These are phyloP conservation scores for Salix viminalis DNA, from an alignment of 345 rosid species.

Conservation along the genomic window DNA sequence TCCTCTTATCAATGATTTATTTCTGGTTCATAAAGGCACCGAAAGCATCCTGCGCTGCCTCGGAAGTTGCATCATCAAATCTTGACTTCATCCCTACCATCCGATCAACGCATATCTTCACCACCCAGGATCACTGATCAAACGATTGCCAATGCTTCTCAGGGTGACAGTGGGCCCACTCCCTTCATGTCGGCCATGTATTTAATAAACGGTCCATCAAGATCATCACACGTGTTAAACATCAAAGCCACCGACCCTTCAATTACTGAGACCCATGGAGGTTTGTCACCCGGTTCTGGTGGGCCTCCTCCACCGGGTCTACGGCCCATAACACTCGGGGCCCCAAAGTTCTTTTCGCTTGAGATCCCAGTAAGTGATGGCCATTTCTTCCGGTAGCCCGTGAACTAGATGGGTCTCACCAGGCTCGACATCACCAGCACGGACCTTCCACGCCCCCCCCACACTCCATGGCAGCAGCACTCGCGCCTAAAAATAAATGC, in stretches of 20 bases:
- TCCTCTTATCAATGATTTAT: too few relatives aligned
- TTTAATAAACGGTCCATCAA: slow-evolving; percentile 30
- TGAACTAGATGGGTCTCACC: slow-evolving; percentile 28
- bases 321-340: not conserved
- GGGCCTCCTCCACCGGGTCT: slow-evolving; percentile 15
- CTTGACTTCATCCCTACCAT: slow-evolving; percentile 8
- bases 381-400: slow-evolving; percentile 34
- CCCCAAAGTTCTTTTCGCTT: slow-evolving; percentile 8
- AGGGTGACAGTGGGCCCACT: slow-evolving; percentile 42
- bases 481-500: slow-evolving; percentile 23
- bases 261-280: slow-evolving; percentile 29
- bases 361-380: slow-evolving; percentile 20
- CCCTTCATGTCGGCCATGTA: slow-evolving; percentile 38
- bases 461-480: slow-evolving; percentile 30
- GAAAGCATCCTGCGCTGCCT: slow-evolving; percentile 20
- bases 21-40: slow-evolving; percentile 9
- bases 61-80: slow-evolving; percentile 23
- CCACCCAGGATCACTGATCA: slow-evolving; percentile 10
- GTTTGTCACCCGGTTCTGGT: slow-evolving; percentile 31
- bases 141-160: slow-evolving; percentile 27
- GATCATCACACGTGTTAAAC: slow-evolving; percentile 37
- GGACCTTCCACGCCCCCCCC: slow-evolving; percentile 23
- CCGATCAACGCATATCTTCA: not conserved
- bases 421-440: slow-evolving; percentile 14
- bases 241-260: slow-evolving; percentile 18